Evolutionary conservation across 2,329 filamentous ascomycete genomes (phyloP).

Genomic region (Epicoccum sorghinum): DNA sequence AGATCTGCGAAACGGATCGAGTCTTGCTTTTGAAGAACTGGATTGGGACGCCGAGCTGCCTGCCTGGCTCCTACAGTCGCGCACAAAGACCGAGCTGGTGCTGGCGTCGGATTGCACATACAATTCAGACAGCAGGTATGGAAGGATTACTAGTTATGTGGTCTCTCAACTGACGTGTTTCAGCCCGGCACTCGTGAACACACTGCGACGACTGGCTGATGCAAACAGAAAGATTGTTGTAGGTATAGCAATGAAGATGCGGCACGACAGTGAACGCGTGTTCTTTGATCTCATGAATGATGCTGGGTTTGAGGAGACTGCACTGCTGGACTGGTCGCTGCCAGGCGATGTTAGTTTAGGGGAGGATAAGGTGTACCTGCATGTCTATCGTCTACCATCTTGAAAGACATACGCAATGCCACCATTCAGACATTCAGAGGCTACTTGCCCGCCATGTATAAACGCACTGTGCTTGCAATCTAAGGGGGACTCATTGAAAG

Average conservation of each 20-base stretch:
- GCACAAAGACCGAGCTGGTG: constrained; percentile 60
- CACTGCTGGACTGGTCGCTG: constrained; percentile 23
- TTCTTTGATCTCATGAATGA: constrained; percentile 65
- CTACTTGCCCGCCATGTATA: too few species aligned
- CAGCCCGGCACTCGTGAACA: constrained; percentile 65
- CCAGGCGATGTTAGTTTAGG: constrained; percentile 35
- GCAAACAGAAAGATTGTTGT: constrained; percentile 52
- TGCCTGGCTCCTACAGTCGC: constrained; percentile 1
- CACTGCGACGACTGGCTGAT: constrained; percentile 57
- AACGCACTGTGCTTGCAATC: too few species aligned
- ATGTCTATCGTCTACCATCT: constrained; percentile 20
- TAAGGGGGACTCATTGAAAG: too few species aligned
- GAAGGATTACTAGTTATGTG: background rate
- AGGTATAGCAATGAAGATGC: constrained; percentile 69
- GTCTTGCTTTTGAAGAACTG: constrained; percentile 58
- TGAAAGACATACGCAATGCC: background rate
- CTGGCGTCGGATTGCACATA: constrained; percentile 76
- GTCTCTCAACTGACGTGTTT: background rate
- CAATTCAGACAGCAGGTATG: constrained; percentile 65
- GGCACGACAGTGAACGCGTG: constrained; percentile 68
- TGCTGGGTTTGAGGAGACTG: constrained; percentile 33
- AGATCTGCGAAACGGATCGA: constrained; percentile 51
- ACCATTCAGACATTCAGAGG: too few species aligned
- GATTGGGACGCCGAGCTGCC: constrained; percentile 68
- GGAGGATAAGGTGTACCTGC: constrained; percentile 36